A percentile compares a stretch with the other conserved stretches of the same genome.
Evolutionary conservation across 495 filamentous ascomycete genomes (phyloP).

Genomic region (Thozetella sp.): DNA sequence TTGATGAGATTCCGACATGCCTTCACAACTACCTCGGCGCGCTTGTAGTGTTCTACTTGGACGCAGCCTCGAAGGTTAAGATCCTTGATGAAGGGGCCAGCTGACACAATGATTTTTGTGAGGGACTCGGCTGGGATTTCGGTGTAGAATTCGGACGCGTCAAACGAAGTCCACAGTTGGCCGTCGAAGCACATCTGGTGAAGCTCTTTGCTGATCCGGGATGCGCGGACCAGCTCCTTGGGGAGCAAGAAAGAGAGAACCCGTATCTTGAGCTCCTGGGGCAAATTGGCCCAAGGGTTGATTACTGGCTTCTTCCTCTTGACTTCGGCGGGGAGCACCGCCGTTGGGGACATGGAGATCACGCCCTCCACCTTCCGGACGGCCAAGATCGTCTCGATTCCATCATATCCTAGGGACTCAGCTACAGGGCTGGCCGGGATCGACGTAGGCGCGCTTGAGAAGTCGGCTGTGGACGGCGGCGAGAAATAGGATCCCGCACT

Average conservation of each 20-base stretch:
- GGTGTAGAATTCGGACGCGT: slow-evolving; percentile 84
- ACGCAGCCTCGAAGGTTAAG: slow-evolving; percentile 71
- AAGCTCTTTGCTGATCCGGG: slow-evolving; percentile 79
- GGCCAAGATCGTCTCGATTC: slow-evolving; percentile 30
- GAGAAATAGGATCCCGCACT: slow-evolving; percentile 60
- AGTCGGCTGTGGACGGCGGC: slow-evolving; percentile 54
- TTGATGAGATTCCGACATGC: slow-evolving; percentile 85
- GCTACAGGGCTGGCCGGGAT: slow-evolving; percentile 49
- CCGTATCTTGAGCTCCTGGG: slow-evolving; percentile 76
- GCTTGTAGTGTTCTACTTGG: slow-evolving; percentile 76
- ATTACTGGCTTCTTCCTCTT: slow-evolving; percentile 49
- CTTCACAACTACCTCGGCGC: slow-evolving; percentile 72
- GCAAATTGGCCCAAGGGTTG: slow-evolving; percentile 81
- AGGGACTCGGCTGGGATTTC: slow-evolving; percentile 83
- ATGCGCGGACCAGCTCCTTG: slow-evolving; percentile 80
- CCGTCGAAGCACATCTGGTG: slow-evolving; percentile 91
- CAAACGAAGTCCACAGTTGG: slow-evolving; percentile 85
- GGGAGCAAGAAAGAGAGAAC: slow-evolving; percentile 78
- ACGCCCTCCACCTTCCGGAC: slow-evolving; percentile 30
- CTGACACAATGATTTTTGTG: slow-evolving; percentile 79
- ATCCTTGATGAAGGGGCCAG: slow-evolving; percentile 87
- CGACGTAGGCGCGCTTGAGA: slow-evolving; percentile 67
- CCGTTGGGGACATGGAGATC: slow-evolving; percentile 42
- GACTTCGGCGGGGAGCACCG: slow-evolving; percentile 68
- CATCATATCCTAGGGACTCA: slow-evolving; percentile 33